phyloP scores from a whole-genome alignment of 768 basidiomycete species.

The Lactifluus subvellereus region DNA sequence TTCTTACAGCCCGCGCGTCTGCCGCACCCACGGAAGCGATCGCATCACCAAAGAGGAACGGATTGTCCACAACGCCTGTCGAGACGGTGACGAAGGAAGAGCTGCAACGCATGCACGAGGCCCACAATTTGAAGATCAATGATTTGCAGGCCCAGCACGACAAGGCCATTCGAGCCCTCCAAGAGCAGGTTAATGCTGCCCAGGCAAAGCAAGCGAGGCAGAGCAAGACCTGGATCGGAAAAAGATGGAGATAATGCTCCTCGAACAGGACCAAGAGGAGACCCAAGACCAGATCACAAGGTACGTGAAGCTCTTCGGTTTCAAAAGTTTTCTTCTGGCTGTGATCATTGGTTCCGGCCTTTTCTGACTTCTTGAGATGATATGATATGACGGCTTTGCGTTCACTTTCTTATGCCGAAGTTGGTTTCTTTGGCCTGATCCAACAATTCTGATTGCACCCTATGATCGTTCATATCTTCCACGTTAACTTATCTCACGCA shows the following conservation, averaged over 20 bases:
- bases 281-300: slow-evolving; percentile 66
- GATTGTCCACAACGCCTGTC: slow-evolving; percentile 37
- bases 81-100: slow-evolving; percentile 67
- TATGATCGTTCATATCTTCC: background rate
- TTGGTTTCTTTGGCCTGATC: background rate
- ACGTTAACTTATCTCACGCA: slow-evolving; percentile 1
- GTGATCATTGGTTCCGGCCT: slow-evolving; percentile 27
- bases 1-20: slow-evolving; percentile 57
- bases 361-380: slow-evolving; percentile 32
- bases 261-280: slow-evolving; percentile 78
- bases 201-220: slow-evolving; percentile 45
- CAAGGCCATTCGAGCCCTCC: slow-evolving; percentile 46
- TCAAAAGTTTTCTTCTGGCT: slow-evolving; percentile 38
- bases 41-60: slow-evolving; percentile 53
- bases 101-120: slow-evolving; percentile 70
- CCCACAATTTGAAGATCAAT: slow-evolving; percentile 74
- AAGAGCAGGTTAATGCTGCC: slow-evolving; percentile 52
- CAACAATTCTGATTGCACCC: background rate
- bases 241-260: slow-evolving; percentile 74
- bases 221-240: slow-evolving; percentile 60
- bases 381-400: slow-evolving; percentile 3
- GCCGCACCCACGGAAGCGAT: slow-evolving; percentile 39
- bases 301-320: slow-evolving; percentile 62
- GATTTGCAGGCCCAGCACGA: slow-evolving; percentile 68
- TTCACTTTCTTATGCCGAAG: slow-evolving; percentile 25